phyloP scores from a whole-genome alignment of 1,284 basidiomycete genomes.

The Sutorius eximius region DNA sequence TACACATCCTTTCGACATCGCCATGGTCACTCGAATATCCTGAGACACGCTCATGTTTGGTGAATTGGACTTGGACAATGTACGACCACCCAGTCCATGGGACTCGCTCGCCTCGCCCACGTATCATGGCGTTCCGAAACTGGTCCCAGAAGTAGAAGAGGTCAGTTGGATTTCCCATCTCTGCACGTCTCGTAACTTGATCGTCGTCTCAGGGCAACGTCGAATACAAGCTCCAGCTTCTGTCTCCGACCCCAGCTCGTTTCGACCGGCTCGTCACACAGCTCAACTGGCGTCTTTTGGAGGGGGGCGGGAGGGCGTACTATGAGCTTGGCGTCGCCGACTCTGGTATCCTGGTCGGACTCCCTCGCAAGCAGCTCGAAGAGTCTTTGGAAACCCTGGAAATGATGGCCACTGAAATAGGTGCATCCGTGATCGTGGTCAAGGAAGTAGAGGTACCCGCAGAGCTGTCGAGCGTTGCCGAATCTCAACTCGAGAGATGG shows the following conservation, averaged over 20 bases:
- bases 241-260: conserved; percentile 66
- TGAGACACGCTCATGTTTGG: conserved; percentile 59
- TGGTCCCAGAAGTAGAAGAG: conserved; percentile 73
- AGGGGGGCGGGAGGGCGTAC: conserved; percentile 88
- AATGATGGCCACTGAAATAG: conserved; percentile 90
- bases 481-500: conserved; percentile 33
- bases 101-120: conserved; percentile 59
- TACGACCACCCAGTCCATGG: conserved; percentile 77
- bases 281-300: conserved; percentile 91
- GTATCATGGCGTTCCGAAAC: conserved; percentile 43
- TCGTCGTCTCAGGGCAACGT: conserved; percentile 60
- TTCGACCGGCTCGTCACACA: conserved; percentile 86
- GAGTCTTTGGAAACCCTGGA: conserved; percentile 80
- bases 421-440: conserved; percentile 84
- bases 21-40: conserved; percentile 67
- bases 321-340: conserved; percentile 92
- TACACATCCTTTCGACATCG: conserved; percentile 15
- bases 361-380: conserved; percentile 74
- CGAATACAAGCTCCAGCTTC: conserved; percentile 84
- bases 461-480: conserved; percentile 43
- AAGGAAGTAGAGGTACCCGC: conserved; percentile 80
- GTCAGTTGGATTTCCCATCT: conserved; percentile 28
- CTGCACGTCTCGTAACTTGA: background rate
- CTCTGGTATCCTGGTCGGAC: conserved; percentile 81
- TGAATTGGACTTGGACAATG: conserved; percentile 74